Evolutionary conservation across 257 asterid genomes (phyloP), one percentile per base, ranked within the genome.

Genomic region (Nicotiana undulata): DNA sequence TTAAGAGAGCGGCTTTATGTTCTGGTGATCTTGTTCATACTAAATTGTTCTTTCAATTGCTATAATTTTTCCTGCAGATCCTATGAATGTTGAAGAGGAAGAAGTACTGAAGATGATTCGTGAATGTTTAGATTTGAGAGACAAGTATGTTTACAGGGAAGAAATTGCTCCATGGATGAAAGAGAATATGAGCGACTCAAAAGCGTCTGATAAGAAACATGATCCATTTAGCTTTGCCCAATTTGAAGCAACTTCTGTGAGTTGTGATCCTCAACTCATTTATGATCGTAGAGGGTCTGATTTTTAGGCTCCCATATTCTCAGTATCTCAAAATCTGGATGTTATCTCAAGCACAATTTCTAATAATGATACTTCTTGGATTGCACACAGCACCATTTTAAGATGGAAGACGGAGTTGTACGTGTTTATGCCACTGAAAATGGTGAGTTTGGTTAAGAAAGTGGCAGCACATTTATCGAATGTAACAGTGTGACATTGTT

Each of bases 331-430:
- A 79, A 79, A 32, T 1, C 8, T 63, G 64, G 63, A 49, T 55
- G 53, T 40, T 70, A 8, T 64, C 83, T 31, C 77, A 74, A 58
- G 61, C 61, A 70, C 84, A 79, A 74, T 75, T 83, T 83, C 80
- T 56, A 75, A 81, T 86, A 46, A 70, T 80, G 58, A 72, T 79
- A 29, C 58, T 85, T 84, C 58, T 80, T 66, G 76, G 68, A 46
- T 82, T 83, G 79, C 79, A 28, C 63, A 34, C 93, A 94, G 98
- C 98, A 94, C 87, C 80, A 86, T 80, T 92, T 90, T 87, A 89
- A 87, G 86, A 92, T 94, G 98, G 95, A 90, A 84, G 98, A 92
- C 68, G 98, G 98, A 63, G 97, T 94, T 52, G 94, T 92, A 20
- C 98, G 32, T 84, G 92, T 94, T 79, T 94, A 91, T 88, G 97